Base-by-base conservation (phyloP, 169 alveolate species). In the Eimeria tenella region DNA sequence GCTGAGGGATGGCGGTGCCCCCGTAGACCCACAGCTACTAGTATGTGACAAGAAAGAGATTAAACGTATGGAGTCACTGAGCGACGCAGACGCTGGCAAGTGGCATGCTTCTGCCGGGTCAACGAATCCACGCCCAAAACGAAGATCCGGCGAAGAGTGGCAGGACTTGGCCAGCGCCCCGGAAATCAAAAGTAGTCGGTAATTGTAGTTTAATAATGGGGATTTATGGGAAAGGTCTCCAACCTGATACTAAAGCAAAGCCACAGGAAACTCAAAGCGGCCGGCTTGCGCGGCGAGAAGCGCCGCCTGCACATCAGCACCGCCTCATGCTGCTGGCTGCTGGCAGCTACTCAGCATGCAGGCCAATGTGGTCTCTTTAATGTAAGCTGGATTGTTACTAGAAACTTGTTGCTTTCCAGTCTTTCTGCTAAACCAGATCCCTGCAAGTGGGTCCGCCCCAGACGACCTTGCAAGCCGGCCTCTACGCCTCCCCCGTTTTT, bases 301-400 rank as follows among this genome's bases (percentile, higher is more conserved):
- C 92, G 92, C 92, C 92, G 92, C 92, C 92, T 84, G 92, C 92
- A 84, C 92, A 84, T 84, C 92, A 84, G 92, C 92, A 84, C 92
- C 92, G 92, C 70, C 79, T 60, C 92, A 84, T 84, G 92, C 92
- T 84, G 92, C 92, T 84, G 92, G 92, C 92, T 84, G 92, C 92
- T 62, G 73, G 92, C 92, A 84, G 92, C 92, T 84, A 62, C 79
- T 60, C 92, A 84, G 92, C 92, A 84, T 84, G 92, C 92, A 84
- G 21, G 60, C 60, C 21, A 63, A 55, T 21, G 15, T 62, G 81
- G 79, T 62, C 3, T 25, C 21, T 25, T 63, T 19, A 62, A 62
- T 60, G 81, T 70, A 63, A 53, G 31, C 60, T 62, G 63, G 75
- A 23, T 60, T 42, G 65, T 63, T 63, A 19, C 13, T 4, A 84